A percentile compares a stretch with the other conserved stretches of the same genome.
These are phyloP conservation scores for Eucalyptus decipiens DNA, from an alignment of 345 rosid species.

Conservation along the genomic window DNA sequence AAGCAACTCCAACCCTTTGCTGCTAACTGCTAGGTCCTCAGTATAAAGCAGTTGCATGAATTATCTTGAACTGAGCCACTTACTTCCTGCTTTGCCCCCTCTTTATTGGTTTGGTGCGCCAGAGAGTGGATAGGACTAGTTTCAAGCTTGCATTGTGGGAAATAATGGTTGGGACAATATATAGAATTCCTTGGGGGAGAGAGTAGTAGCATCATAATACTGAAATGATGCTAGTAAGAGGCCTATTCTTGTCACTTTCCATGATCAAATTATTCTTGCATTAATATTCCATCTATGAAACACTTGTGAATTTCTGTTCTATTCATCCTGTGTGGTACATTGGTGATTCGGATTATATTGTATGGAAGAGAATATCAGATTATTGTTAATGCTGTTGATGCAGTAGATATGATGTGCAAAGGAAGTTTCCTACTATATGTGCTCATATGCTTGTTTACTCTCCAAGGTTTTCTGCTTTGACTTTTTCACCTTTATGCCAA, in stretches of 20 bases:
- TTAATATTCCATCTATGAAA: background rate
- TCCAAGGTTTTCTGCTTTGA: background rate
- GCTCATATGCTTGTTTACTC: background rate
- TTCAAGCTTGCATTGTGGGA: background rate
- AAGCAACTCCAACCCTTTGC: slow-evolving; percentile 8
- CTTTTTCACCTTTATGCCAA: background rate
- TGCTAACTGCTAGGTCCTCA: background rate
- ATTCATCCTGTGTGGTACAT: background rate
- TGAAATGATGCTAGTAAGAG: background rate
- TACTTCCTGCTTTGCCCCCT: background rate
- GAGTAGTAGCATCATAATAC: background rate
- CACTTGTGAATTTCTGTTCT: background rate
- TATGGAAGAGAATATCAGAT: background rate
- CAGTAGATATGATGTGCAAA: background rate
- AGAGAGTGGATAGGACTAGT: background rate
- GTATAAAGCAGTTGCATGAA: background rate
- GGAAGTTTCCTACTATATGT: background rate
- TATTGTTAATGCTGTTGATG: background rate
- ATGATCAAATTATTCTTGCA: background rate
- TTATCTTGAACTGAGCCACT: background rate
- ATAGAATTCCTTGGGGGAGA: background rate
- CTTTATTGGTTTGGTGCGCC: background rate
- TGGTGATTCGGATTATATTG: background rate
- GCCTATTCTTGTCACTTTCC: background rate
- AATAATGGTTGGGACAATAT: background rate